Evolutionary conservation across 257 asterid species (phyloP).

Genomic region (Petunia secreta): DNA sequence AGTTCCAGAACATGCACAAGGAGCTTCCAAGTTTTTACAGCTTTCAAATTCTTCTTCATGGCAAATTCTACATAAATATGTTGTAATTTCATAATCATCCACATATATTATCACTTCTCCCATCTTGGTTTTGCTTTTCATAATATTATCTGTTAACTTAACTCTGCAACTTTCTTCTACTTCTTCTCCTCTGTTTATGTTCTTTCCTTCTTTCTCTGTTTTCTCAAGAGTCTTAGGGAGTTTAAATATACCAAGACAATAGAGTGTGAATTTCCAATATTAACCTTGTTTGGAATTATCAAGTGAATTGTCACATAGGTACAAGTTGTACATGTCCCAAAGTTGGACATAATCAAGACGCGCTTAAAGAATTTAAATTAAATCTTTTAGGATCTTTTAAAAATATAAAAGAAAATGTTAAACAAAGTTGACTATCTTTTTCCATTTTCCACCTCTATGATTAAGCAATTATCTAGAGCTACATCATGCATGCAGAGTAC

Average conservation of each 20-base stretch:
- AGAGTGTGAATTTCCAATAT: conserved; percentile 34
- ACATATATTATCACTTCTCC: conserved; percentile 55
- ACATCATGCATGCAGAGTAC: background rate
- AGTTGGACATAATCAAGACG: conserved; percentile 31
- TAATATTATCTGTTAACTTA: background rate
- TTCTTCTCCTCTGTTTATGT: conserved; percentile 28
- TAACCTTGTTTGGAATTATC: conserved; percentile 39
- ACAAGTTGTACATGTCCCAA: background rate
- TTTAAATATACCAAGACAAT: conserved; percentile 31
- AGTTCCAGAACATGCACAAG: conserved; percentile 95
- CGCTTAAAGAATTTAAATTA: conserved; percentile 22
- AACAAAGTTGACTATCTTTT: background rate
- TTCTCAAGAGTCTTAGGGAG: conserved; percentile 26
- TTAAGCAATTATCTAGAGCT: background rate
- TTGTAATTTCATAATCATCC: conserved; percentile 44
- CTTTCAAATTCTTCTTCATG: conserved; percentile 79
- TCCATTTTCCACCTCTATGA: conserved; percentile 16
- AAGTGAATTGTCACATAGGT: conserved; percentile 10
- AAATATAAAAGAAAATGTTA: background rate
- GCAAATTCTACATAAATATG: conserved; percentile 76
- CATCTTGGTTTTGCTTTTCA: conserved; percentile 38
- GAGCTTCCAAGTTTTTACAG: conserved; percentile 60
- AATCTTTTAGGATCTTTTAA: background rate
- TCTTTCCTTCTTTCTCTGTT: conserved; percentile 25
- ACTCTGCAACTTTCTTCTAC: background rate